Evolutionary conservation across 2,329 filamentous ascomycete species (phyloP), one percentile per base, ranked within the genome.

Genomic region (Ophiostoma tasmaniense): DNA sequence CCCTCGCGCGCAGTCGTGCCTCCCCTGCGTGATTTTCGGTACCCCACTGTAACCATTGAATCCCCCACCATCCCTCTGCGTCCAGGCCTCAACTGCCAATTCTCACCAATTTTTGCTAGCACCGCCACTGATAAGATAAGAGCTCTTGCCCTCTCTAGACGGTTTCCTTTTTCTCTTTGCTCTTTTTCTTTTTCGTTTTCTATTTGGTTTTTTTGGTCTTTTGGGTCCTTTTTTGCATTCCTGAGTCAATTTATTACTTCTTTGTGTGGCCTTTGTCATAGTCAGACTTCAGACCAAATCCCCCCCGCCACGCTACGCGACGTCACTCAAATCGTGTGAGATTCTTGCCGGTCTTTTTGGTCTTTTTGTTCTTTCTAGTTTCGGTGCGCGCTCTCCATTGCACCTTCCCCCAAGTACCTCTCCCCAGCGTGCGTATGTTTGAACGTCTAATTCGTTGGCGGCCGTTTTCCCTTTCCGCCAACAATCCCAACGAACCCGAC

Each of bases 101-200:
- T 62, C 45, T 22, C 33, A 28, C 17, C 25, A 33, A 13, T 50
- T 50, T 52, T 45, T 20, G 55, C 28, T 30, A 35, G 14, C 61
- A 37, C 33, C n/a, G n/a, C 8, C n/a, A 52, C 30, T 65, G 75
- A 76, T 76, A 76, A 76, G 75, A 76, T 76, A 76, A 76, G 74
- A 69, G 68, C 66, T 67, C 59, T 50, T 22, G 11, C 50, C 50
- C 50, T 55, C 50, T 22, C 7, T 20, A 33, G 20, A 42, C 37
- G 3, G 1, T 20, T 6, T 3, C 37, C 30, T 13, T 39, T n/a
- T 39, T 17, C 4, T 14, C 25, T 62, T 45, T 64, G 25, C 35
- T 62, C 33, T 64, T 13, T 55, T 50, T 30, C 45, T 52, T 33
- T 55, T 37, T 30, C 35, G 37, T 33, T 68, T 30, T 25, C 25